A percentile compares a stretch with the other conserved stretches of the same genome.
phyloP scores from a whole-genome alignment of 805 yeast species.

The Clavispora santaluciae region DNA sequence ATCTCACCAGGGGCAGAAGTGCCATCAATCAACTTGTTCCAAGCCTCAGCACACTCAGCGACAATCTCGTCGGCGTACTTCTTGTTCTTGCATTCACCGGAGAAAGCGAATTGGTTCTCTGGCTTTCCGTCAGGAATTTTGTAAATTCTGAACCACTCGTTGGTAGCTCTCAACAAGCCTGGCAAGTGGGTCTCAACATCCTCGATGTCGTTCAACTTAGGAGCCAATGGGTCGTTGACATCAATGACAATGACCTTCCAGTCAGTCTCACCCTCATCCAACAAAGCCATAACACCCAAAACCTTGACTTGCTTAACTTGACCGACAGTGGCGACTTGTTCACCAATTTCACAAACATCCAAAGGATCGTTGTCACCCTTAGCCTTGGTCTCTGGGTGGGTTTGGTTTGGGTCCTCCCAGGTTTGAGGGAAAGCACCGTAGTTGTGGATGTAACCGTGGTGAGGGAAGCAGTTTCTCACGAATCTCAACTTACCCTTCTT shows the following conservation, averaged over 20 bases:
- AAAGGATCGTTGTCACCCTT: slow-evolving; percentile 46
- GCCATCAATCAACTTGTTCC: slow-evolving; percentile 56
- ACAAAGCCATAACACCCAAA: slow-evolving; percentile 70
- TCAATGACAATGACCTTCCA: slow-evolving; percentile 84
- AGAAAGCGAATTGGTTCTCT: slow-evolving; percentile 67
- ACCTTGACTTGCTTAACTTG: slow-evolving; percentile 51
- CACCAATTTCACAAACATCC: slow-evolving; percentile 48
- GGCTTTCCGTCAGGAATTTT: slow-evolving; percentile 81
- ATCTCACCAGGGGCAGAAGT: slow-evolving; percentile 29
- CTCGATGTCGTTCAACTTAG: slow-evolving; percentile 52
- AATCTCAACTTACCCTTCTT: slow-evolving; percentile 73
- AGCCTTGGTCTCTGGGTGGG: slow-evolving; percentile 41
- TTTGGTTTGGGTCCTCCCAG: slow-evolving; percentile 89
- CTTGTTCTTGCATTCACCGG: slow-evolving; percentile 59
- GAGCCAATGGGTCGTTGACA: slow-evolving; percentile 59
- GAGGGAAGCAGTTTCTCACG: slow-evolving; percentile 75
- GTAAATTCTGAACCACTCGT: slow-evolving; percentile 79
- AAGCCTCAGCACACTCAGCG: slow-evolving; percentile 50
- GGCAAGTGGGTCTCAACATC: slow-evolving; percentile 71
- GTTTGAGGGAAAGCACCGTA: slow-evolving; percentile 91
- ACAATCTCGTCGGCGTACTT: slow-evolving; percentile 31
- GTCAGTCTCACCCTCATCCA: slow-evolving; percentile 94
- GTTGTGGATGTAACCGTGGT: slow-evolving; percentile 79
- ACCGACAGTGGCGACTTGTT: slow-evolving; percentile 44
- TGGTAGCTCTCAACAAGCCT: slow-evolving; percentile 62